Evolutionary conservation across 2,329 filamentous ascomycete genomes (phyloP), one percentile per base, ranked within the genome.

Genomic region (Fusarium denticulatum): DNA sequence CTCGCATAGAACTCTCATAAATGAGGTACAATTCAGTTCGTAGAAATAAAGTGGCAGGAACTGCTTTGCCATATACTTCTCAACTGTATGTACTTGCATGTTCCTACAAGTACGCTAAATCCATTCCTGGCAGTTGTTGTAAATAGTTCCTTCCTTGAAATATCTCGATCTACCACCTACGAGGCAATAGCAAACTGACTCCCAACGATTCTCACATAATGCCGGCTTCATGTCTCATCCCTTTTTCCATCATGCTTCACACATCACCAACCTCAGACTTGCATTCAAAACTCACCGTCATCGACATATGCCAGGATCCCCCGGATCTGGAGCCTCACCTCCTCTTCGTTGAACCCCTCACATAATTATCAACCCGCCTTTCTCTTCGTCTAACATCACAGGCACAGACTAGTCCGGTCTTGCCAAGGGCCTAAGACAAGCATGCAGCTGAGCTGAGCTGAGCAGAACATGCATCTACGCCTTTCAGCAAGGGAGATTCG

Each of bases 381-480:
- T 60, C 56, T n/a, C 55, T 39, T 42, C 42, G 32, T 59, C 36
- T 58, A 53, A 52, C 42, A 60, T 47, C 34, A 56, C 58, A 18
- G 47, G 43, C 45, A 52, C 53, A 34, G 50, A 53, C 49, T 64
- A 62, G 50, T 64, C 49, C 55, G 45, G 61, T 36, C 36, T 32
- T 50, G 28, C 32, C 28, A 64, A 72, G 63, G 59, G 58, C 75
- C 64, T 63, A 69, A 77, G 67, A 70, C 74, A 76, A 34, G 50
- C 67, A 66, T 63, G 34, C 34, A 36, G 61, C 62, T 66, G 30
- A 30, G 30, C 36, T 37, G 36, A 37, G 36, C 36, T 20, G 63
- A 52, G 34, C 39, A 43, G 40, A 26, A 15, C 20, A 28, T 49
- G 32, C 47, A 53, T 40, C 32, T 39, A 52, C 53, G 55, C 50